Base-by-base conservation (phyloP, 495 filamentous ascomycete genomes). In the Penicillium crystallinum region DNA sequence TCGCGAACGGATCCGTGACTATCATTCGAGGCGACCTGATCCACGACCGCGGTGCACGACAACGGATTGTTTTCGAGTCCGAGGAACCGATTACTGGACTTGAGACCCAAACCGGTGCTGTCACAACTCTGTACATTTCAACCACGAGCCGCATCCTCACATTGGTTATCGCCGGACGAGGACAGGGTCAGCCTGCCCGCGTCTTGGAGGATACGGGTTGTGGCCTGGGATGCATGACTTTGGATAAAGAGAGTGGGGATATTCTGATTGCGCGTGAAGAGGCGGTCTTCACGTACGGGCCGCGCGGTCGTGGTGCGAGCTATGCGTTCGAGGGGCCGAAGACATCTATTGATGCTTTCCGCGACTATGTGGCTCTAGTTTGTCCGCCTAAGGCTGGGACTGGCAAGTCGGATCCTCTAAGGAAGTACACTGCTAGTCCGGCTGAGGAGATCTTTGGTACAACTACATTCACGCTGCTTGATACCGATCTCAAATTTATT, bases 61-160 rank as follows among this genome's bases (percentile, higher is more conserved):
- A 98, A 66, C 82, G 95, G 19, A 92, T 92, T 23, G 90, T 98
- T 23, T 95, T 95, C 70, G 93, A 97, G 61, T 96, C 91, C 2
- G 91, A 97, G 58, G 93, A 98, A 59, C 93, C 93, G 0, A 86
- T 98, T 33, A 98, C 93, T 0, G 93, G 90, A 4, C 85, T 96
- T 18, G 87, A 89, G 48, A 63, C 63, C 6, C 72, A 74, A 34
- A 62, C 43, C 21, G 71, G 71, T 0, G 41, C 56, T 1, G 82
- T 95, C 54, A 91, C 85, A 1, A 89, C 88, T 0, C 79, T 98
- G 0, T 98, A 95, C 65, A 86, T 97, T 44, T 84, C 93, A 6
- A 98, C 93, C 0, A 97, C 91, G 10, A 87, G 82, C 25, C 81
- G 91, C n/a, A 88, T 98, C 22, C 64, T 92, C 50, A 95, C 90